Percentiles rank a stretch among this genome's conserved stretches.
These are phyloP conservation scores for Heterobasidion occidentale DNA, from an alignment of 1,284 basidiomycete genomes.

Conservation along the genomic window DNA sequence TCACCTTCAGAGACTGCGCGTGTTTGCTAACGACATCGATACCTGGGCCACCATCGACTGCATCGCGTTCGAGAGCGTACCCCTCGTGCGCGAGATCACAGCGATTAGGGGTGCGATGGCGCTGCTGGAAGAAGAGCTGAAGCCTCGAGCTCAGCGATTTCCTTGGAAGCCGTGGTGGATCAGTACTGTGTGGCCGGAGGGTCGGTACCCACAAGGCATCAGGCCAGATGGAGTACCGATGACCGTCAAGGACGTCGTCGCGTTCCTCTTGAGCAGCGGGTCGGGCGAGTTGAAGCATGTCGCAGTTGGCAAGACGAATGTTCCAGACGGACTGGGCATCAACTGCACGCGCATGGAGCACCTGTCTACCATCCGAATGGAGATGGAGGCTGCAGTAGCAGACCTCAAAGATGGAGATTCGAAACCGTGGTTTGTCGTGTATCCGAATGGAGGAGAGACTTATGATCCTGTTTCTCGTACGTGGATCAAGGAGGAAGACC, in stretches of 20 bases:
- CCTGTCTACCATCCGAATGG: slow-evolving; percentile 26
- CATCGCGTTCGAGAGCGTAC: slow-evolving; percentile 78
- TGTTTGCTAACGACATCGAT: slow-evolving; percentile 39
- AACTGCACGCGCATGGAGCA: slow-evolving; percentile 57
- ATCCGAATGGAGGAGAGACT: slow-evolving; percentile 64
- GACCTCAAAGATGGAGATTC: slow-evolving; percentile 3
- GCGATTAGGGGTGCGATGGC: slow-evolving; percentile 61
- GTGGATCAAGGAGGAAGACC: slow-evolving; percentile 29
- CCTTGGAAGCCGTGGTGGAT: slow-evolving; percentile 69
- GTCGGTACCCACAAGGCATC: slow-evolving; percentile 36
- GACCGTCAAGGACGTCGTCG: slow-evolving; percentile 28
- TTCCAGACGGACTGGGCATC: slow-evolving; percentile 52
- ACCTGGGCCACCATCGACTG: slow-evolving; percentile 55
- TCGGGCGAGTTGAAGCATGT: slow-evolving; percentile 10
- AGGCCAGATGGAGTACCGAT: slow-evolving; percentile 19
- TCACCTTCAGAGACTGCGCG: slow-evolving; percentile 56
- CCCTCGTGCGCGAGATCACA: slow-evolving; percentile 55
- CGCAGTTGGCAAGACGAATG: slow-evolving; percentile 9
- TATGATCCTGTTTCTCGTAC: slow-evolving; percentile 42
- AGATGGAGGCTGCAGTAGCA: slow-evolving; percentile 21
- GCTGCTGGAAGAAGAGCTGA: slow-evolving; percentile 23
- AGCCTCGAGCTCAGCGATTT: background rate
- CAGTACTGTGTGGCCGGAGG: slow-evolving; percentile 59
- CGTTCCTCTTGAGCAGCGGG: slow-evolving; percentile 17
- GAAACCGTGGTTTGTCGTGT: slow-evolving; percentile 55